Conservation (phyloP, 305 asterid species). For the Fraxinus sp. region DNA sequence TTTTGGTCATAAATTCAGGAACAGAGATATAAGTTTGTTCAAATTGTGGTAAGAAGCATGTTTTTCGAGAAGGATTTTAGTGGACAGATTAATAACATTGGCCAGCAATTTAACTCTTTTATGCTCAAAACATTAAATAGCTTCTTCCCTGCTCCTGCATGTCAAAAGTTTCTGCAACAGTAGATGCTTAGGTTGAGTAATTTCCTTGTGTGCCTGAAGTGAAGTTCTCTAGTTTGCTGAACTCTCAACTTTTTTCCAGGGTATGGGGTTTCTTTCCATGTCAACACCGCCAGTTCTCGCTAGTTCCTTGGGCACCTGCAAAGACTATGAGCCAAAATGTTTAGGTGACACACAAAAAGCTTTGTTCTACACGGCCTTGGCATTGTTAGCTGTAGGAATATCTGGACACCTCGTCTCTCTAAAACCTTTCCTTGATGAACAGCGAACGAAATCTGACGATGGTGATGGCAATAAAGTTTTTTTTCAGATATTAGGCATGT, state of each 20-base stretch:
- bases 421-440: slow-evolving; percentile 20
- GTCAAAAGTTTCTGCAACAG: background rate
- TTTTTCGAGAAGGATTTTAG: background rate
- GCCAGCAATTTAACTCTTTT: background rate
- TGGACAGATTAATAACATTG: background rate
- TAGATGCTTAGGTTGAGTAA: background rate
- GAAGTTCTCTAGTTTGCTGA: background rate
- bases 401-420: slow-evolving; percentile 39
- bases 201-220: background rate
- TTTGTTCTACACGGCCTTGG: slow-evolving; percentile 35
- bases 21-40: no score
- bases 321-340: slow-evolving; percentile 28
- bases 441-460: background rate
- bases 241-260: slow-evolving; percentile 23
- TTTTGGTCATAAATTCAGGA: no score
- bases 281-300: slow-evolving; percentile 43
- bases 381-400: slow-evolving; percentile 31
- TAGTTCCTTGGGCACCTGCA: slow-evolving; percentile 28
- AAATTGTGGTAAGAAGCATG: no score
- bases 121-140: background rate
- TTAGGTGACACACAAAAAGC: slow-evolving; percentile 36
- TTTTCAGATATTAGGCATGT: background rate
- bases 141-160: background rate
- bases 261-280: slow-evolving; percentile 38
- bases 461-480: background rate